These are phyloP conservation scores for Pyrenochaeta sp. DNA, from an alignment of 2,329 filamentous ascomycete species.

Conservation along the genomic window DNA sequence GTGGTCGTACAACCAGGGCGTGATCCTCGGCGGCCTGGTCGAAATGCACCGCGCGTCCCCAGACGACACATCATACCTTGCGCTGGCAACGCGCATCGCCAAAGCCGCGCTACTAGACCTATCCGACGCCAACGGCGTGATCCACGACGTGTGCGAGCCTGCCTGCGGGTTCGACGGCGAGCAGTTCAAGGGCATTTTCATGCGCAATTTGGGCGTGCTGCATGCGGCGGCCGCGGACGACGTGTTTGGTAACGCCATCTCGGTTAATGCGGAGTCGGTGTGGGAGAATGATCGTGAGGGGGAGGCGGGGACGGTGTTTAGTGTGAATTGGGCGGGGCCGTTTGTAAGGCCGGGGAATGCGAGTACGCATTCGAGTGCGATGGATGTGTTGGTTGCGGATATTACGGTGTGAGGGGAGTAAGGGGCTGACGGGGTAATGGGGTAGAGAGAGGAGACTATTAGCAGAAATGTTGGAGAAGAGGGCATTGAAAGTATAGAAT, in stretches of 20 bases:
- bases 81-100: conserved; percentile 48
- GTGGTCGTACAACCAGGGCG: conserved; percentile 68
- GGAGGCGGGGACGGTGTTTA: conserved; percentile 60
- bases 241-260: conserved; percentile 63
- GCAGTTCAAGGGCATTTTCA: conserved; percentile 77
- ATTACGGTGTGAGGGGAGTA: too few relatives aligned
- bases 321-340: conserved; percentile 72
- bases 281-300: conserved; percentile 66
- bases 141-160: conserved; percentile 51
- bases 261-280: conserved; percentile 69
- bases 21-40: conserved; percentile 65
- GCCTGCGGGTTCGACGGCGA: conserved; percentile 55
- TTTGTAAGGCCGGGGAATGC: conserved; percentile 60
- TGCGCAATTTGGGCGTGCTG: conserved; percentile 68
- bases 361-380: conserved; percentile 68
- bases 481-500: too few relatives aligned
- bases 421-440: too few relatives aligned
- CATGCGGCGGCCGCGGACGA: conserved; percentile 59
- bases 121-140: conserved; percentile 46
- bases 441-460: too few relatives aligned
- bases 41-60: conserved; percentile 58
- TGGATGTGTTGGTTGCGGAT: conserved; percentile 73
- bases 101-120: conserved; percentile 47
- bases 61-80: conserved; percentile 41
- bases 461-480: too few relatives aligned